Evolutionary conservation across 1,139 yeast species (phyloP), one percentile per base, ranked within the genome.

Genomic region (Geotrichum histeridarum): DNA sequence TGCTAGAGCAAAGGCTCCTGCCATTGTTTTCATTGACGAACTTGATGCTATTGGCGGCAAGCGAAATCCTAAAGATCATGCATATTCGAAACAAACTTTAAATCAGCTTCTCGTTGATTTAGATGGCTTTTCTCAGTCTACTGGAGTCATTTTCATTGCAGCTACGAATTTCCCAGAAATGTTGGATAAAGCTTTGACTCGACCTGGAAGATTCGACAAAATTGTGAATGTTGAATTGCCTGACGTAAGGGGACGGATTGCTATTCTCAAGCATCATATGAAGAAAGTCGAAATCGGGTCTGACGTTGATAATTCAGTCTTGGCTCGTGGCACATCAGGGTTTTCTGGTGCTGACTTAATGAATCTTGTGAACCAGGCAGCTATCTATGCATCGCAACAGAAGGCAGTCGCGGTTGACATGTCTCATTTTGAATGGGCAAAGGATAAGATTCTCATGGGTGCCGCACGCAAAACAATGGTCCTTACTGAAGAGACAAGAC

Each of bases 391-490:
- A 0, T 89, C 97, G 22, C 96, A 90, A 69, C 81, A 85, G 65
- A 86, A 88, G 63, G 98, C 98, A 0, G 81, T 90, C 35, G 79
- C 93, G 12, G 99, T 93, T 37, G 89, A 85, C 67, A 88, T 89
- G 96, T 69, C 72, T 48, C 98, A 94, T 72, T 84, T 93, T 61
- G 99, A 93, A 71, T 94, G 99, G 99, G 99, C 99, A 48, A 94
- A 94, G 71, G 99, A 93, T 70, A 93, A 93, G 73, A 93, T 94
- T 57, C 76, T 94, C 65, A 83, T 94, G 86, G 99, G 99, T 53
- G 99, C 98, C 36, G 99, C 96, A 60, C 86, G 95, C 89, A 88
- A 88, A 73, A 88, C 96, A 51, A 91, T 91, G 98, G 97, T 93
- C 50, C 81, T 93, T 73, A 91, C 99, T 31, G 97, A 93, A 70